Percentiles rank a stretch among this genome's conserved stretches.
Conservation (phyloP, 192 early-diverging fungal species). For the Coemansia sp. region DNA sequence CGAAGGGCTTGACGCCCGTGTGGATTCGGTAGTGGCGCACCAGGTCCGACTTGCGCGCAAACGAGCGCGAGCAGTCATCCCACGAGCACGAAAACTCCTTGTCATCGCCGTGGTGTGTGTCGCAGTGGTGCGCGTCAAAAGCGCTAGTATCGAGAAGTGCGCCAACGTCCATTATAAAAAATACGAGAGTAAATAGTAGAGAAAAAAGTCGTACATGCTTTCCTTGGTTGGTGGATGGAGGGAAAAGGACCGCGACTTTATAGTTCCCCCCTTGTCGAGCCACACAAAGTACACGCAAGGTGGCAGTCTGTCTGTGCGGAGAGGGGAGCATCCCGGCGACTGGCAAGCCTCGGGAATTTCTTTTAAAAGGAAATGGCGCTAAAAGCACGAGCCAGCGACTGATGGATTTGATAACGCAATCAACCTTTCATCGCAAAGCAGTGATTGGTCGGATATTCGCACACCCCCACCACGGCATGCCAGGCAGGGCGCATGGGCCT, state of each 20-base stretch:
- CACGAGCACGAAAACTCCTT: constrained; percentile 9
- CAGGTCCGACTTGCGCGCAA: constrained; percentile 62
- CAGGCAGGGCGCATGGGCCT: not conserved
- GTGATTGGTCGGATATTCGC: constrained; percentile 25
- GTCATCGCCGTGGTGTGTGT: not conserved
- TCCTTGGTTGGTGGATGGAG: not conserved
- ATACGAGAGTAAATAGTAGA: not conserved
- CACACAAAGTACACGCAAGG: not conserved
- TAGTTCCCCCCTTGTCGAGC: not conserved
- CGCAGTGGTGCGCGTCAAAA: not conserved
- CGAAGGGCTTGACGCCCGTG: constrained; percentile 28
- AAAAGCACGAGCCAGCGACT: constrained; percentile 28
- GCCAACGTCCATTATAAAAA: constrained; percentile 14
- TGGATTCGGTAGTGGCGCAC: constrained; percentile 61
- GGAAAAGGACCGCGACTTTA: not conserved
- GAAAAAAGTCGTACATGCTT: not conserved
- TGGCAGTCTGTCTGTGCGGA: no score
- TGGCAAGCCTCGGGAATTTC: constrained; percentile 19
- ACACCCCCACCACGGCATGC: not conserved
- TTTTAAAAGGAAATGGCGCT: constrained; percentile 10
- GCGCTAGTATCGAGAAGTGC: constrained; percentile 8
- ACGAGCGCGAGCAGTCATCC: constrained; percentile 51
- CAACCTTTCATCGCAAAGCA: constrained; percentile 4
- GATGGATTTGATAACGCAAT: constrained; percentile 19
- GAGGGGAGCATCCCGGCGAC: not conserved